Base-by-base conservation (phyloP, 1,139 yeast species). In the Pichia sp. region DNA sequence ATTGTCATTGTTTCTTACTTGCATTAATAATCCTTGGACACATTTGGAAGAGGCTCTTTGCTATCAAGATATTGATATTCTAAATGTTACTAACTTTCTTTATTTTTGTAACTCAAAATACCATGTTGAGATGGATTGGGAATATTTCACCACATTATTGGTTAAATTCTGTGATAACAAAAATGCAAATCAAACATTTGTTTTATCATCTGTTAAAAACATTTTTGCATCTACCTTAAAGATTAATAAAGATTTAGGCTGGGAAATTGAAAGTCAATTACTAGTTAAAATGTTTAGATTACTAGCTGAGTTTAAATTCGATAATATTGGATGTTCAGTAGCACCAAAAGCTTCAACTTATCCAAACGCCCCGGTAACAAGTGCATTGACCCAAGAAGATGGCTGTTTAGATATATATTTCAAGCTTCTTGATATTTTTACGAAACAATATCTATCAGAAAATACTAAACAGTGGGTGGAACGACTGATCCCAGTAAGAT, bases 401-500 rank as follows among this genome's bases (percentile, higher is more conserved):
- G 65, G 66, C 1, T 56, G 61, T 42, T 46, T 64, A 9, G 63
- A 62, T 36, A 55, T 60, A 39, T 65, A 64, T 45, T 57, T 65
- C 43, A 64, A 60, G 47, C 41, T 64, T 18, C 47, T 65, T 36
- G 52, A 51, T 3, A 48, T 58, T 1, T 64, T 58, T 42, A 55
- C 57, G 1, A 46, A 47, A 5, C 49, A 51, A 8, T 57, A 49
- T 45, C 44, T 40, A 40, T 53, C 37, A 31, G 49, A 10, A 53
- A 53, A 35, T 40, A 51, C 46, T 18, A 48, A 33, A 52, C 56
- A 29, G 28, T 41, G 64, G 30, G 49, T 64, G 11, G 67, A 64
- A 32, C 63, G 63, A 38, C 49, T 66, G 28, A 62, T 60, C 5
- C 69, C 69, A 0, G 56, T 64, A 11, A 61, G 66, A 25, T 57